These are phyloP conservation scores for Cymbopogon flexuosus DNA, from an alignment of 202 grass and related monocot species.

Conservation along the genomic window DNA sequence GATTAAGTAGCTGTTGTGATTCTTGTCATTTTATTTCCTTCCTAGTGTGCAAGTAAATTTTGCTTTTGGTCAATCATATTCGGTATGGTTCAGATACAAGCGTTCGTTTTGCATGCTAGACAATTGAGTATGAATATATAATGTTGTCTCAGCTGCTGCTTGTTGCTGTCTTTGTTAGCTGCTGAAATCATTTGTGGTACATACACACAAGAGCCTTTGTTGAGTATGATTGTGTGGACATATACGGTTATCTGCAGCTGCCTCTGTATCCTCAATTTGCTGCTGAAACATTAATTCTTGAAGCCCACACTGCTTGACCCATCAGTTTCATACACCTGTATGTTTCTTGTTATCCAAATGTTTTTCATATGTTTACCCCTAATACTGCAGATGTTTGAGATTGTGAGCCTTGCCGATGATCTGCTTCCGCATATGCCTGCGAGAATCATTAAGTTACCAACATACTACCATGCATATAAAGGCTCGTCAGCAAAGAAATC, in stretches of 20 bases:
- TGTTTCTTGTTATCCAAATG: not conserved
- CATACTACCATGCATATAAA: conserved; percentile 56
- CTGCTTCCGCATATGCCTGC: conserved; percentile 74
- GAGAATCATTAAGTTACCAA: conserved; percentile 77
- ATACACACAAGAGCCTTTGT: not conserved
- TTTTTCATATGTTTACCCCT: conserved; percentile 9
- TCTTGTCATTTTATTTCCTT: not conserved
- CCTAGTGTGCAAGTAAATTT: not conserved
- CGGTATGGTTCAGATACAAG: not conserved
- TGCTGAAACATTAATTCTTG: conserved; percentile 5
- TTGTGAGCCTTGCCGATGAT: conserved; percentile 89
- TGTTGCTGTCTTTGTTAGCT: conserved; percentile 7
- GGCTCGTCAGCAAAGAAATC: conserved; percentile 56
- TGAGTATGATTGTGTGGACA: not conserved
- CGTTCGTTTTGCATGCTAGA: not conserved
- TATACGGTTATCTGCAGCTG: not conserved
- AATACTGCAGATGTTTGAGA: conserved; percentile 77
- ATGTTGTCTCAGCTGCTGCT: conserved; percentile 8
- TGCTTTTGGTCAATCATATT: not conserved
- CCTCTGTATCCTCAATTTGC: not conserved
- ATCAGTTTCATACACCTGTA: not conserved
- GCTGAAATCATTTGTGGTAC: not conserved
- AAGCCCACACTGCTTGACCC: not conserved
- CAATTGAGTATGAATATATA: not conserved
- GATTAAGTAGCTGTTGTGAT: conserved; percentile 1